These are phyloP conservation scores for Globisporangium cystogenes DNA, from an alignment of 352 stramenopile species.

Conservation along the genomic window DNA sequence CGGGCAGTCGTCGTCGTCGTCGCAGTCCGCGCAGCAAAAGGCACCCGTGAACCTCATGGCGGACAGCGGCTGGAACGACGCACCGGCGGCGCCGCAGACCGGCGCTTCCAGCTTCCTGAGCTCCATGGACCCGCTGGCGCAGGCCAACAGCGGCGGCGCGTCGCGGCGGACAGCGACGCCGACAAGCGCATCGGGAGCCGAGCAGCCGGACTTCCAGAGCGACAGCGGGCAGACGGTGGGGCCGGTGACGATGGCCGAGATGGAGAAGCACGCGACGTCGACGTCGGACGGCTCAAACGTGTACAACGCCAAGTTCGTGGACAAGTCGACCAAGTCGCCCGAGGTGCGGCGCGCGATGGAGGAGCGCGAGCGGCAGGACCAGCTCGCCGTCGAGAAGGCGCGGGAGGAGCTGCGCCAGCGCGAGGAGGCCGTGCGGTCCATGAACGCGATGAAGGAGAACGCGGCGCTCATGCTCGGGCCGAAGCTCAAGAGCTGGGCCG, in stretches of 20 bases:
- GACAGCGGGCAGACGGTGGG: slow-evolving; percentile 75
- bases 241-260: slow-evolving; percentile 78
- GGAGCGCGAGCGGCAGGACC: slow-evolving; percentile 68
- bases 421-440: slow-evolving; percentile 46
- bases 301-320: slow-evolving; percentile 80
- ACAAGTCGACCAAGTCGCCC: slow-evolving; percentile 79
- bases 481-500: slow-evolving; percentile 75
- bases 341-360: slow-evolving; percentile 80
- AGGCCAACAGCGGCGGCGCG: slow-evolving; percentile 19
- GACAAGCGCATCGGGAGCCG: slow-evolving; percentile 8
- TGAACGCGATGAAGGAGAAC: slow-evolving; percentile 68
- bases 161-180: slow-evolving; percentile 8
- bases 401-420: slow-evolving; percentile 67
- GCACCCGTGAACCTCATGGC: slow-evolving; percentile 69
- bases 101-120: slow-evolving; percentile 43
- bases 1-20: slow-evolving; percentile 2
- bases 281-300: slow-evolving; percentile 79
- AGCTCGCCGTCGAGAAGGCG: slow-evolving; percentile 64
- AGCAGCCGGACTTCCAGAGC: slow-evolving; percentile 72
- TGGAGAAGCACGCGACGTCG: slow-evolving; percentile 56
- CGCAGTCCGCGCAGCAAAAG: slow-evolving; percentile 9
- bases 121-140: slow-evolving; percentile 65
- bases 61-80: slow-evolving; percentile 46
- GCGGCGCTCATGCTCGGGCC: slow-evolving; percentile 49
- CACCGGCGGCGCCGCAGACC: slow-evolving; percentile 20